Percentiles rank a stretch among this genome's conserved stretches.
phyloP scores from a whole-genome alignment of 108 stramenopile genomes.

The Chaetoceros muelleri region DNA sequence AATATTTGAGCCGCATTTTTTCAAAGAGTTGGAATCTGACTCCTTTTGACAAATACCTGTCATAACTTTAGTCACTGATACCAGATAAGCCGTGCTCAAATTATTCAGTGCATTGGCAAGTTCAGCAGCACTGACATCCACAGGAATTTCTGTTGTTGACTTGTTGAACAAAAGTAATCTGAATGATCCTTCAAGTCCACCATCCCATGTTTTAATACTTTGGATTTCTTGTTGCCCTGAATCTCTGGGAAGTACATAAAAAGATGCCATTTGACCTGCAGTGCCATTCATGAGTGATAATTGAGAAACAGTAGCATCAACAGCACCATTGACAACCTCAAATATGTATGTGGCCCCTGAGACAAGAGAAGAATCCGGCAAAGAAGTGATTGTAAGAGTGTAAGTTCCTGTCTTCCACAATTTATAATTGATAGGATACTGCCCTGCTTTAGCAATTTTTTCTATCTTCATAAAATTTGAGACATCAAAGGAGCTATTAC shows the following conservation, averaged over 20 bases:
- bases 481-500: slow-evolving; percentile 15
- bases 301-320: slow-evolving; percentile 43
- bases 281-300: slow-evolving; percentile 35
- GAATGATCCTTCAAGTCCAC: slow-evolving; percentile 27
- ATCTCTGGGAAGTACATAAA: slow-evolving; percentile 48
- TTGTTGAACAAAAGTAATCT: slow-evolving; percentile 16
- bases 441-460: slow-evolving; percentile 24
- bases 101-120: slow-evolving; percentile 35
- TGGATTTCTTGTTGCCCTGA: slow-evolving; percentile 39
- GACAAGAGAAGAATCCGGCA: slow-evolving; percentile 32
- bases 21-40: slow-evolving; percentile 2
- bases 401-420: slow-evolving; percentile 51
- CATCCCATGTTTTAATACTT: slow-evolving; percentile 30
- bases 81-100: slow-evolving; percentile 31
- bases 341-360: slow-evolving; percentile 44
- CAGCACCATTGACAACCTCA: slow-evolving; percentile 27
- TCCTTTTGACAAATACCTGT: slow-evolving; percentile 5
- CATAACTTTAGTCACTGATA: slow-evolving; percentile 28
- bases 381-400: slow-evolving; percentile 26
- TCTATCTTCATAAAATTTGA: slow-evolving; percentile 8
- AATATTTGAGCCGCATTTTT: slow-evolving; percentile 10
- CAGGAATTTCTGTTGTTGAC: slow-evolving; percentile 22
- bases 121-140: slow-evolving; percentile 39
- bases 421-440: slow-evolving; percentile 59
- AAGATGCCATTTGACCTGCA: slow-evolving; percentile 43